These are phyloP conservation scores for Dipteronia sinensis DNA, from an alignment of 345 rosid species.

Conservation along the genomic window DNA sequence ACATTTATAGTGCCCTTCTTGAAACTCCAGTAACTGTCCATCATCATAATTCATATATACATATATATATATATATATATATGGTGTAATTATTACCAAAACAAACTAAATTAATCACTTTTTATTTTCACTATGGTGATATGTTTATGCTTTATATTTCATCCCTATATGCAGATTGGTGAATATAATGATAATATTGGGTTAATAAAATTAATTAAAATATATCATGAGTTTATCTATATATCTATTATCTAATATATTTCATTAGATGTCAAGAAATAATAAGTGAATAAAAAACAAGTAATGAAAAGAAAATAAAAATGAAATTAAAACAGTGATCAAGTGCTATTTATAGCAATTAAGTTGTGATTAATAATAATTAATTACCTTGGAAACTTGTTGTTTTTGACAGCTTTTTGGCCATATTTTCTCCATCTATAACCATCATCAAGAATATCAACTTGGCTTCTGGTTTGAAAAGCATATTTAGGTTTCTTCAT, in stretches of 20 bases:
- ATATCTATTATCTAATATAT: neutral
- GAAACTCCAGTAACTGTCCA: too few species aligned
- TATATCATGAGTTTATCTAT: neutral
- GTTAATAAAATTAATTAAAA: too few species aligned
- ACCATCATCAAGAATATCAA: slow-evolving; percentile 92
- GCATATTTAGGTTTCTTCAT: slow-evolving; percentile 60
- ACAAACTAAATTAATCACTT: too few species aligned
- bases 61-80: too few species aligned
- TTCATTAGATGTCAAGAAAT: neutral
- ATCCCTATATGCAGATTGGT: too few species aligned
- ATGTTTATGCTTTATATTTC: too few species aligned
- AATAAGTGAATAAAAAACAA: neutral
- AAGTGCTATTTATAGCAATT: neutral
- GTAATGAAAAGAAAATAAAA: too few species aligned
- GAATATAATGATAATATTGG: too few species aligned
- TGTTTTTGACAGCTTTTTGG: slow-evolving; percentile 82
- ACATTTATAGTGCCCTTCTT: too few species aligned
- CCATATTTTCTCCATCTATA: slow-evolving; percentile 95
- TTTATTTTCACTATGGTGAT: too few species aligned
- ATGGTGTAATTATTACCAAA: too few species aligned
- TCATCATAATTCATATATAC: too few species aligned
- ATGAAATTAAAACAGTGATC: neutral
- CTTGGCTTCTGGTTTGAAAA: slow-evolving; percentile 88
- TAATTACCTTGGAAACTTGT: slow-evolving; percentile 70
- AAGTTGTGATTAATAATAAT: neutral